Base-by-base conservation (phyloP, 768 basidiomycete species). In the Hygrophoropsis aurantiaca region DNA sequence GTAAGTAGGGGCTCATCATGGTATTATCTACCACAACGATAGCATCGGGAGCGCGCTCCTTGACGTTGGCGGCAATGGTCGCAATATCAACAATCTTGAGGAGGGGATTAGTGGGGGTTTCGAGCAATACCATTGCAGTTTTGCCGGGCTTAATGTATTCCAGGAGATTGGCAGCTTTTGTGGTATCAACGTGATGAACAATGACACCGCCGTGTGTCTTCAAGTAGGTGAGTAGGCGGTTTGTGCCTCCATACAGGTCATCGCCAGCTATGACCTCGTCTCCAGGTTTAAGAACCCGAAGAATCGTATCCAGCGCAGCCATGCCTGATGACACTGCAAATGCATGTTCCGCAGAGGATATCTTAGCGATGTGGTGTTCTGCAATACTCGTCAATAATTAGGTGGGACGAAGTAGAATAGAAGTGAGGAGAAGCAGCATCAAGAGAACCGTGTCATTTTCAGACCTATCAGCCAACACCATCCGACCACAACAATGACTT, bases 1-100 rank as follows among this genome's bases (percentile, higher is more conserved):
- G 94, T 7, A 98, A 75, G 68, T 97, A 98, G 13, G 97, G 95
- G 61, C 94, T 97, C 95, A 98, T 97, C 97, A 98, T 98, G 50
- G 97, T 98, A 64, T 99, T 98, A 66, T 98, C 97, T 18, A 93
- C 92, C 30, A 94, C 88, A 44, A 94, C 72, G 55, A 93, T 57
- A 2, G 92, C 93, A 58, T 88, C 80, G 7, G 86, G 85, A 15
- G 86, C 86, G 40, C 78, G 78, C 58, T 86, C 82, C 61, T 94
- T 94, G 55, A 95, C 90, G 55, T 91, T 78, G 45, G 80, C 77
- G 55, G 86, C 82, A 58, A 99, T 95, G 21, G 74, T 74, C 5
- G 85, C 87, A 42, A 99, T 76, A 67, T 98, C 95, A 16, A 82
- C 89, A 46, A 98, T 89, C 70, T 97, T 97, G 55, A 98, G 82